Percentiles rank a stretch among this genome's conserved stretches.
These are phyloP conservation scores for Phytopythium helicoides DNA, from an alignment of 352 stramenopile genomes.

Conservation along the genomic window DNA sequence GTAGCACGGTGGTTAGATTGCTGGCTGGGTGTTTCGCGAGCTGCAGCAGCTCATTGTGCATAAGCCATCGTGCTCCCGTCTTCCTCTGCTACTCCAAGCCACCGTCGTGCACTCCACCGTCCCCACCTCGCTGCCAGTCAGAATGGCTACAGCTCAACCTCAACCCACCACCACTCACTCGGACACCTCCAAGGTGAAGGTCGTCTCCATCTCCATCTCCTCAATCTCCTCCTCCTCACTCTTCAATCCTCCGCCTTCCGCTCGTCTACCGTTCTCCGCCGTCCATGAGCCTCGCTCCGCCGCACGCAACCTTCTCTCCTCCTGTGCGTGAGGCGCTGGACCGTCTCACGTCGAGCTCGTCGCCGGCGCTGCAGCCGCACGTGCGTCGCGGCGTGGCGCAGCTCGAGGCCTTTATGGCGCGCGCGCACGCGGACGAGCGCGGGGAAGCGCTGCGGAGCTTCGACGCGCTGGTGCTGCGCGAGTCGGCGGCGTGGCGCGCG, in stretches of 20 bases:
- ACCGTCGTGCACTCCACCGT: no score
- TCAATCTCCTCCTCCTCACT: no score
- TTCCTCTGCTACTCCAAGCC: no score
- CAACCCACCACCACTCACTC: background rate
- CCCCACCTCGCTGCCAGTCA: no score
- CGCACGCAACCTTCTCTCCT: slow-evolving; percentile 32
- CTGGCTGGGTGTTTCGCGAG: no score
- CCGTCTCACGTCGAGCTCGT: slow-evolving; percentile 15
- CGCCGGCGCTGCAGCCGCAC: slow-evolving; percentile 29
- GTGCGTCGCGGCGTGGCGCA: slow-evolving; percentile 46
- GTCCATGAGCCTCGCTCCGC: slow-evolving; percentile 36
- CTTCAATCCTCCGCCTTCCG: background rate
- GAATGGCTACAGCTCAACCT: background rate
- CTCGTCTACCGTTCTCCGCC: background rate
- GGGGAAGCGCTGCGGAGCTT: slow-evolving; percentile 15
- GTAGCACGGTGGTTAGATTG: no score
- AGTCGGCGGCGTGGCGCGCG: slow-evolving; percentile 40
- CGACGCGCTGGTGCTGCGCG: slow-evolving; percentile 26
- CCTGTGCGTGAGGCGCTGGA: slow-evolving; percentile 36
- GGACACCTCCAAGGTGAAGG: background rate
- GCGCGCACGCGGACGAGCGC: slow-evolving; percentile 21
- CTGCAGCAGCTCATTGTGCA: no score
- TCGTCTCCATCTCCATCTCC: background rate
- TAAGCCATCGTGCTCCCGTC: no score
- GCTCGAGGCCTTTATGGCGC: slow-evolving; percentile 48